phyloP scores from a whole-genome alignment of 2,329 filamentous ascomycete species.

The Nemania bipapillata region DNA sequence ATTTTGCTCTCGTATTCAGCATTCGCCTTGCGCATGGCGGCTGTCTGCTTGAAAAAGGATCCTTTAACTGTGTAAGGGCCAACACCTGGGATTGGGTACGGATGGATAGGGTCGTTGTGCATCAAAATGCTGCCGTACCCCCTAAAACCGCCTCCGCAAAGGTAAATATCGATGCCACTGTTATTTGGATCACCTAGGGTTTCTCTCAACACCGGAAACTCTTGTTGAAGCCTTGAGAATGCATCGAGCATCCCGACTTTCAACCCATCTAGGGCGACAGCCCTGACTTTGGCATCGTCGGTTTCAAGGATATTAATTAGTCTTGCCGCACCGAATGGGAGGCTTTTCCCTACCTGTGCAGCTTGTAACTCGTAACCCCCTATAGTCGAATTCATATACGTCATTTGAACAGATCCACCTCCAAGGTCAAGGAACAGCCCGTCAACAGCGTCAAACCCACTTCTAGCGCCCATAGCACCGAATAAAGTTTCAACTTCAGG shows the following conservation, averaged over 20 bases:
- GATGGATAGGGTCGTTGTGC: conserved; percentile 75
- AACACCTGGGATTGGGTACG: conserved; percentile 85
- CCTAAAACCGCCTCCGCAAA: conserved; percentile 89
- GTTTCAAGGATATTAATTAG: conserved; percentile 63
- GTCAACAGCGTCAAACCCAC: conserved; percentile 73
- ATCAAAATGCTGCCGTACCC: conserved; percentile 92
- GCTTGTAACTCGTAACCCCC: conserved; percentile 63
- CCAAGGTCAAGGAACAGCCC: conserved; percentile 89
- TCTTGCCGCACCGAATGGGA: conserved; percentile 71
- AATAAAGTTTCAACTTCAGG: conserved; percentile 85
- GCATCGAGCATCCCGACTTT: conserved; percentile 67
- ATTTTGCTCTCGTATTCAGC: conserved; percentile 64
- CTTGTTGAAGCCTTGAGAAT: conserved; percentile 63
- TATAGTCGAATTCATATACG: conserved; percentile 66
- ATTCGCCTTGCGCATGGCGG: conserved; percentile 64
- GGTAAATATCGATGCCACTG: conserved; percentile 75
- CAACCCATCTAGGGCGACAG: conserved; percentile 65
- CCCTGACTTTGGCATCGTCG: conserved; percentile 55
- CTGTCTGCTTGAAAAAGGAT: conserved; percentile 67
- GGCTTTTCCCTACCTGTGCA: conserved; percentile 65
- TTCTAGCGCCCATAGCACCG: conserved; percentile 84
- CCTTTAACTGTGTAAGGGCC: conserved; percentile 78
- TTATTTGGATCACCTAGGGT: conserved; percentile 49
- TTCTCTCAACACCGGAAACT: conserved; percentile 64
- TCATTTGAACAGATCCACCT: conserved; percentile 75